A percentile compares a stretch with the other conserved stretches of the same genome.
Evolutionary conservation across 1,284 basidiomycete genomes (phyloP).

Genomic region (Ganoderma resinaceum): DNA sequence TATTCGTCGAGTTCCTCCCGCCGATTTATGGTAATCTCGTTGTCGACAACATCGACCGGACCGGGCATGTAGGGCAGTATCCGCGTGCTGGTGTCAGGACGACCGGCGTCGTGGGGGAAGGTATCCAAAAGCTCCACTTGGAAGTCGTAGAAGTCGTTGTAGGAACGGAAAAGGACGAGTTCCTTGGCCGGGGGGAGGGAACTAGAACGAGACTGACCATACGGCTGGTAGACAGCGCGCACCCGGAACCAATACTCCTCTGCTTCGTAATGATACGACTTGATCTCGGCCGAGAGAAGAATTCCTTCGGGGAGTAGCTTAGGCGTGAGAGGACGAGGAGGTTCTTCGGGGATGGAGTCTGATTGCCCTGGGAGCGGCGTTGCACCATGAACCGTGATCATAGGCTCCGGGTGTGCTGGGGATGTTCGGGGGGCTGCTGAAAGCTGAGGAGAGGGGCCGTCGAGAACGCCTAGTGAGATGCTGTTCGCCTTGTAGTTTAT

Average conservation of each 20-base stretch:
- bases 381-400: conserved; percentile 37
- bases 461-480: conserved; percentile 92
- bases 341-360: conserved; percentile 31
- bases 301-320: conserved; percentile 79
- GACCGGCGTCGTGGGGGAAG: conserved; percentile 91
- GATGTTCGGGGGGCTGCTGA: conserved; percentile 21
- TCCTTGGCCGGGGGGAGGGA: conserved; percentile 74
- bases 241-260: conserved; percentile 98
- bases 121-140: conserved; percentile 88
- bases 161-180: conserved; percentile 92
- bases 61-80: conserved; percentile 97
- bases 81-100: conserved; percentile 66
- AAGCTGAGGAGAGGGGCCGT: conserved; percentile 49
- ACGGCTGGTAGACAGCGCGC: conserved; percentile 88
- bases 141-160: conserved; percentile 99
- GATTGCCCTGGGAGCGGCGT: conserved; percentile 37
- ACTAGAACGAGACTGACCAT: conserved; percentile 59
- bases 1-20: conserved; percentile 91
- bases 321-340: conserved; percentile 38
- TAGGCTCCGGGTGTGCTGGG: conserved; percentile 27
- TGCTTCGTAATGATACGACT: conserved; percentile 96
- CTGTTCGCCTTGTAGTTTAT: conserved; percentile 96
- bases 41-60: conserved; percentile 86
- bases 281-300: conserved; percentile 88
- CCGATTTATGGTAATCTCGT: conserved; percentile 84